Evolutionary conservation across 495 filamentous ascomycete species (phyloP), one percentile per base, ranked within the genome.

Genomic region (Podospora tetraspora): DNA sequence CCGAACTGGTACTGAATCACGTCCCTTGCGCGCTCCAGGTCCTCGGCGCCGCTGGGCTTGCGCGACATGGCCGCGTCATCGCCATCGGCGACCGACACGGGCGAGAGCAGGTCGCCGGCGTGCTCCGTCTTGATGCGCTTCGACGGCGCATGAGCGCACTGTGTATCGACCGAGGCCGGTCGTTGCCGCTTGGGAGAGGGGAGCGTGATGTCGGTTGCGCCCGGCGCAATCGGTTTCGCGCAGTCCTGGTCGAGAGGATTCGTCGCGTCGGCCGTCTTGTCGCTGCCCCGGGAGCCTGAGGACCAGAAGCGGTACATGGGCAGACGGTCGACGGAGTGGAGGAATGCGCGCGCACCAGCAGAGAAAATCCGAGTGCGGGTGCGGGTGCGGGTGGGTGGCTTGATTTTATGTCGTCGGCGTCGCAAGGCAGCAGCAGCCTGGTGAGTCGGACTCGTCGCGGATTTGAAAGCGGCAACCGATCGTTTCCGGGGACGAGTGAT

Each of bases 1-100:
- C 91, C 90, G 77, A 99, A 88, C 78, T 97, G 92, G 57, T 90
- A 85, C 72, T 93, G 89, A 72, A 97, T 89, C 10, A 84, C 87
- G 57, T 95, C 88, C 71, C 86, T 89, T 64, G 92, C 81, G 58
- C 75, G 77, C 57, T 82, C 78, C 66, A 79, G 69, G 61, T 70
- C 71, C 29, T 61, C 59, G 19, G 66, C 66, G 61, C 57, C 61
- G 64, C 62, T 64, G 58, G 66, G 63, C 69, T 63, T 72, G 67
- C 60, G 73, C 69, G 70, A 57, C 71, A 69, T 59, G 61, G 52
- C 56, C 29, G 60, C 61, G 62, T 70, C 70, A 56, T 72, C 69
- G 32, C 58, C 29, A 29, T 72, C 74, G 34, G 72, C 71, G 24
- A 67, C 72, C 56, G 77, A 76, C 21, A 74, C 68, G 6, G 73